Evolutionary conservation across 768 basidiomycete genomes (phyloP).

Genomic region (Mycena alexandri): DNA sequence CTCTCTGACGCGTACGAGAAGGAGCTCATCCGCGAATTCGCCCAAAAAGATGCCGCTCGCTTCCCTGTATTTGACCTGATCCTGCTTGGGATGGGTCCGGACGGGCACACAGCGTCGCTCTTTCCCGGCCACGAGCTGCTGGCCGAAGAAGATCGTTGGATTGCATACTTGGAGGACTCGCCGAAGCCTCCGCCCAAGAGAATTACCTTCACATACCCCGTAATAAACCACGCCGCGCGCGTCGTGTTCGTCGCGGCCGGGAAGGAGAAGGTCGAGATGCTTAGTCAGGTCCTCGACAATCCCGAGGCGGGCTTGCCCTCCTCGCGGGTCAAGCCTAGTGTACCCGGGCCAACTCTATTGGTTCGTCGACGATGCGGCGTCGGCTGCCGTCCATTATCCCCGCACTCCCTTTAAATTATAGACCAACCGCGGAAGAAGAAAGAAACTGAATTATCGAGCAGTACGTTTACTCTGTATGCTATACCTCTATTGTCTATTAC

Average conservation of each 20-base stretch:
- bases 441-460: conserved; percentile 14
- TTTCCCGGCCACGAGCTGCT: conserved; percentile 95
- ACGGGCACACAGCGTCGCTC: conserved; percentile 98
- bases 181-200: conserved; percentile 93
- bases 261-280: conserved; percentile 81
- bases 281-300: conserved; percentile 80
- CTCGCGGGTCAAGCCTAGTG: conserved; percentile 81
- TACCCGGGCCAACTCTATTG: conserved; percentile 90
- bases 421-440: conserved; percentile 19
- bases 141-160: conserved; percentile 92
- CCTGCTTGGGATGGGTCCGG: conserved; percentile 95
- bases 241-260: conserved; percentile 93
- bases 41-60: conserved; percentile 91
- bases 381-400: conserved; percentile 69
- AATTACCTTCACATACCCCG: conserved; percentile 93
- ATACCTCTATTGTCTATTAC: conserved; percentile 1
- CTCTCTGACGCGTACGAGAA: conserved; percentile 86
- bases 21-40: conserved; percentile 90
- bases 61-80: conserved; percentile 99
- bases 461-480: conserved; percentile 5
- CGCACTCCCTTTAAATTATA: conserved; percentile 71
- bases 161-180: conserved; percentile 92
- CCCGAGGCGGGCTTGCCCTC: conserved; percentile 87
- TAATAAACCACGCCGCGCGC: conserved; percentile 89
- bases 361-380: conserved; percentile 93